Evolutionary conservation across 2,329 filamentous ascomycete species (phyloP).

Genomic region (Sclerotinia glacialis): DNA sequence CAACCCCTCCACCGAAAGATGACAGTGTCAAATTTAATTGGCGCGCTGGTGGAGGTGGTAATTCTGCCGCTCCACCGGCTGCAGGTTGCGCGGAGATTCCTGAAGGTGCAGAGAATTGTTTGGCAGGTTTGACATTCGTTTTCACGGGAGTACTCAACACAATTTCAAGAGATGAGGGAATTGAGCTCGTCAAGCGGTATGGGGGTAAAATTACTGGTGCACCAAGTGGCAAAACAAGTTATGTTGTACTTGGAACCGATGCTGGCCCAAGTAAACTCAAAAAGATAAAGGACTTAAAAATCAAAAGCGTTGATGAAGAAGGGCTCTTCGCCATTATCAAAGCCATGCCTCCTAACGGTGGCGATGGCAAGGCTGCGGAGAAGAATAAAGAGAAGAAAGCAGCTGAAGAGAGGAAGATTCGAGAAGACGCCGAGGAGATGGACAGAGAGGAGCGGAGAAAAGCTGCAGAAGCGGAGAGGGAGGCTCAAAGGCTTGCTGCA

Average conservation of each 20-base stretch:
- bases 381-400: slow-evolving; percentile 82
- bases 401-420: slow-evolving; percentile 79
- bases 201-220: slow-evolving; percentile 84
- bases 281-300: slow-evolving; percentile 73
- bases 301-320: slow-evolving; percentile 93
- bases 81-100: slow-evolving; percentile 70
- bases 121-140: slow-evolving; percentile 86
- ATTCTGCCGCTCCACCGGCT: slow-evolving; percentile 61
- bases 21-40: slow-evolving; percentile 77
- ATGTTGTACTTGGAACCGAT: slow-evolving; percentile 85
- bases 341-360: slow-evolving; percentile 78
- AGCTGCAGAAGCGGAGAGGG: slow-evolving; percentile 49
- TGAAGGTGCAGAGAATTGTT: slow-evolving; percentile 80
- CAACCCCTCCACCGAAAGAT: slow-evolving; percentile 74
- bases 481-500: slow-evolving; percentile 35
- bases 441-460: slow-evolving; percentile 71
- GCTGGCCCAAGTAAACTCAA: slow-evolving; percentile 90
- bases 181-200: slow-evolving; percentile 84
- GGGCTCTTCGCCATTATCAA: slow-evolving; percentile 86
- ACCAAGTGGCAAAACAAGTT: slow-evolving; percentile 91
- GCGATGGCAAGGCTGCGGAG: slow-evolving; percentile 81
- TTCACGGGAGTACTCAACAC: slow-evolving; percentile 86
- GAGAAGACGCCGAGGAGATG: slow-evolving; percentile 78
- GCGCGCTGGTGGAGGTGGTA: slow-evolving; percentile 59
- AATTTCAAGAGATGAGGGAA: slow-evolving; percentile 79